These are phyloP conservation scores for Peniophora sp. DNA, from an alignment of 1,284 basidiomycete species.

Conservation along the genomic window DNA sequence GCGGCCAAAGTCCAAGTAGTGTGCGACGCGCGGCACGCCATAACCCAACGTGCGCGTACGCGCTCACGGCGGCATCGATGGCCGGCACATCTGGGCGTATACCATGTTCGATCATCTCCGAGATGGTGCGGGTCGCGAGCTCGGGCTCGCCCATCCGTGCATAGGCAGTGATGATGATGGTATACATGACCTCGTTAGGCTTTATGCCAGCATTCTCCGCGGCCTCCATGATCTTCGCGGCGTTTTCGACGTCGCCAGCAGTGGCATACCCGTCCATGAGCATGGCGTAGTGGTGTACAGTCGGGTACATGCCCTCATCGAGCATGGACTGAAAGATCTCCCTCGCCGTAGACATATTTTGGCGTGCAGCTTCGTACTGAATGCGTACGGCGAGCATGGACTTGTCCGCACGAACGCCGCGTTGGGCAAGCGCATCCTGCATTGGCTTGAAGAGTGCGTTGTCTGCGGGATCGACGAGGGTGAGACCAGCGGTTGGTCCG, in stretches of 20 bases:
- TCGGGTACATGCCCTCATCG: slow-evolving; percentile 56
- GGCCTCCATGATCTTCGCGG: slow-evolving; percentile 41
- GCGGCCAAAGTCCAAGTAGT: slow-evolving; percentile 55
- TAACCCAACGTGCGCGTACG: slow-evolving; percentile 50
- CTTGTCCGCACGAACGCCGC: slow-evolving; percentile 44
- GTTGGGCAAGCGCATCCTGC: slow-evolving; percentile 35
- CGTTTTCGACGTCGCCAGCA: slow-evolving; percentile 44
- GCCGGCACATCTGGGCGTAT: slow-evolving; percentile 59
- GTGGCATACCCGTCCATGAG: slow-evolving; percentile 61
- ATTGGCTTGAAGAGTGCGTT: slow-evolving; percentile 16
- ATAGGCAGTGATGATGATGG: slow-evolving; percentile 62
- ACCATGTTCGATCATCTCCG: slow-evolving; percentile 51
- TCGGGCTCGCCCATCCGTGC: slow-evolving; percentile 49
- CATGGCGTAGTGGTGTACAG: slow-evolving; percentile 58
- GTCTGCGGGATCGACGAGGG: background rate
- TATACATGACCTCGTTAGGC: slow-evolving; percentile 61
- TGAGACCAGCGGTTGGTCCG: background rate
- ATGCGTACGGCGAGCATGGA: slow-evolving; percentile 54
- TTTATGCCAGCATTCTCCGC: slow-evolving; percentile 40
- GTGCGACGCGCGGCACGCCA: slow-evolving; percentile 41
- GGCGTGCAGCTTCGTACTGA: slow-evolving; percentile 44
- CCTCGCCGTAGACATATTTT: slow-evolving; percentile 42
- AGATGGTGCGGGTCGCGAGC: slow-evolving; percentile 46
- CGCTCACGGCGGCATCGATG: slow-evolving; percentile 61
- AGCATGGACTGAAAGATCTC: slow-evolving; percentile 49